phyloP scores from a whole-genome alignment of 129 eudicot species.

The Calendula officinalis region DNA sequence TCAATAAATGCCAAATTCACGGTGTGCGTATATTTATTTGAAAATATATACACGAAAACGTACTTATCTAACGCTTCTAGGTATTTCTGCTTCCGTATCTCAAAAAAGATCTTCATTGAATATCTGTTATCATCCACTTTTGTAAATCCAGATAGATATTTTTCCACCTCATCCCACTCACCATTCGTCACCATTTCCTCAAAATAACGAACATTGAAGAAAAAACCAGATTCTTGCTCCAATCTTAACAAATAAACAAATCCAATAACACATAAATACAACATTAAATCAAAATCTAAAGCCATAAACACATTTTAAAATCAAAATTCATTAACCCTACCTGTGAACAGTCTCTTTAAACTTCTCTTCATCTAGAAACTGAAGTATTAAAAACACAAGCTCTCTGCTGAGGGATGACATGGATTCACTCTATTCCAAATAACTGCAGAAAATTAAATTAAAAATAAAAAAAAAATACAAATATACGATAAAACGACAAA shows the following conservation, averaged over 20 bases:
- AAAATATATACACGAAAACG: conserved; percentile 2
- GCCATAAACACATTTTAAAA: background rate
- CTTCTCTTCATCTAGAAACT: conserved; percentile 40
- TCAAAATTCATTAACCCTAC: conserved; percentile 21
- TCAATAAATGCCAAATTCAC: conserved; percentile 10
- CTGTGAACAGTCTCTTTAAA: conserved; percentile 40
- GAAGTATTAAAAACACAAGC: conserved; percentile 48
- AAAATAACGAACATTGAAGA: conserved; percentile 45
- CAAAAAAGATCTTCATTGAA: conserved; percentile 34
- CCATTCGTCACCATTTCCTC: conserved; percentile 51
- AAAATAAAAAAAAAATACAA: background rate
- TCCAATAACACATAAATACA: conserved; percentile 23
- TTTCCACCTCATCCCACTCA: conserved; percentile 60
- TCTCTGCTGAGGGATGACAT: conserved; percentile 51
- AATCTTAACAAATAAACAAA: conserved; percentile 33
- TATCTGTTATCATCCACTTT: conserved; percentile 37
- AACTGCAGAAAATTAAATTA: conserved; percentile 14
- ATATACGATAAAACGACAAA: background rate
- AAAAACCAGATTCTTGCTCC: conserved; percentile 52
- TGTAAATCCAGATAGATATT: conserved; percentile 39
- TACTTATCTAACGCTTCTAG: conserved; percentile 41
- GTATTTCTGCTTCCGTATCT: conserved; percentile 43
- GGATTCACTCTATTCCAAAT: conserved; percentile 11
- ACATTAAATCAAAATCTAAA: background rate
- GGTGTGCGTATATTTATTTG: conserved; percentile 11